Conservation (phyloP, 2,329 filamentous ascomycete genomes). For the Tolypocladium ophioglossoides region DNA sequence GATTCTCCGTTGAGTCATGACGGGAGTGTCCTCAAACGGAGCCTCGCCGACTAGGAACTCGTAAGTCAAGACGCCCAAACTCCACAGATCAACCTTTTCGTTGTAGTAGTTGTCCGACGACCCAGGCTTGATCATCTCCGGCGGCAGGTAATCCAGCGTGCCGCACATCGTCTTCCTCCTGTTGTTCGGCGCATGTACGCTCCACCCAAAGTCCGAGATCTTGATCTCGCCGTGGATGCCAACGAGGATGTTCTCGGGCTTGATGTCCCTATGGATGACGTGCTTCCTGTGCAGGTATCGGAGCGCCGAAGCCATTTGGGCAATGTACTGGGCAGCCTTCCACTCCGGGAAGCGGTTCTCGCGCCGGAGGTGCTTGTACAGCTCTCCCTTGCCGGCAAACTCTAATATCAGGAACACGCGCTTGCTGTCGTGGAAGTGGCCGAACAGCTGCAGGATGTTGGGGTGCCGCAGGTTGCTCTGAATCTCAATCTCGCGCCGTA, state of each 20-base stretch:
- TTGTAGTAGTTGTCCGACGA: constrained; percentile 79
- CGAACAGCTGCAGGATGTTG: constrained; percentile 52
- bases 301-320: constrained; percentile 50
- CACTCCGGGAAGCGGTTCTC: constrained; percentile 57
- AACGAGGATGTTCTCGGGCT: constrained; percentile 24
- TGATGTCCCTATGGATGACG: constrained; percentile 22
- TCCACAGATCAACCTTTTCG: constrained; percentile 96
- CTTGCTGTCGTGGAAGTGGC: constrained; percentile 62
- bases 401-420: constrained; percentile 64
- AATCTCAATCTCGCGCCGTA: constrained; percentile 63
- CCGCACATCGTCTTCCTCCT: constrained; percentile 91
- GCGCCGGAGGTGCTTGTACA: constrained; percentile 61
- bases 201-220: constrained; percentile 97
- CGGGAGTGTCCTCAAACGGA: constrained; percentile 89
- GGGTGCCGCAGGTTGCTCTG: constrained; percentile 63
- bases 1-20: constrained; percentile 91
- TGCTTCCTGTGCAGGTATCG: constrained; percentile 19
- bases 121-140: constrained; percentile 88
- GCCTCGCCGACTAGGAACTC: constrained; percentile 95
- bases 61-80: constrained; percentile 86
- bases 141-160: constrained; percentile 92
- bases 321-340: constrained; percentile 61
- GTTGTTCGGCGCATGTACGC: constrained; percentile 93
- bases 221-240: constrained; percentile 98
- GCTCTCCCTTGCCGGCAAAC: constrained; percentile 53